Percentiles rank a stretch among this genome's conserved stretches.
Conservation (phyloP, 2,329 filamentous ascomycete species). For the Falciphora oryzae region DNA sequence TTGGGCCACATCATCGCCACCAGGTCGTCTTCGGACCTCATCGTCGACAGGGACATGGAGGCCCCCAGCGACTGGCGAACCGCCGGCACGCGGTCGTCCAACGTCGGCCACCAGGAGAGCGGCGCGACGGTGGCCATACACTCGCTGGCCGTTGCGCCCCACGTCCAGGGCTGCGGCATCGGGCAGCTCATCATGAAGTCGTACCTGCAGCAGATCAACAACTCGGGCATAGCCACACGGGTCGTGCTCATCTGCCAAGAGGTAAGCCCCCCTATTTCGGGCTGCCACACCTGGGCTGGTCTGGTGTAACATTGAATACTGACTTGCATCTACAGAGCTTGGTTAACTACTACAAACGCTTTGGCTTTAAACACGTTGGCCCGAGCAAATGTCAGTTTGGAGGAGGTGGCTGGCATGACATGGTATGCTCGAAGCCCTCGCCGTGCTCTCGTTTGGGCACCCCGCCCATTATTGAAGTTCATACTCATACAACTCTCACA, state of each 20-base stretch:
- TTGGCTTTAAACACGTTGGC: constrained; percentile 66
- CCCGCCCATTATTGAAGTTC: background rate
- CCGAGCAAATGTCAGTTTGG: constrained; percentile 65
- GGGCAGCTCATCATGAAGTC: constrained; percentile 68
- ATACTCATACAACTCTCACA: background rate
- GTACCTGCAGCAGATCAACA: constrained; percentile 71
- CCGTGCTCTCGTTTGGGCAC: no score
- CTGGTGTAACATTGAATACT: background rate
- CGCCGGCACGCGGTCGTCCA: constrained; percentile 32
- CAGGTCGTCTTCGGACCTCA: constrained; percentile 53
- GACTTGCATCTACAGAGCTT: constrained; percentile 45
- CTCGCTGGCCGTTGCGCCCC: constrained; percentile 72
- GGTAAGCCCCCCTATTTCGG: constrained; percentile 25
- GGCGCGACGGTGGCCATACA: constrained; percentile 76
- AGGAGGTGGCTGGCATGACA: constrained; percentile 75
- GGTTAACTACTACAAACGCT: constrained; percentile 68
- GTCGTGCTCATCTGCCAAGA: constrained; percentile 74
- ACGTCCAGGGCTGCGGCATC: constrained; percentile 67
- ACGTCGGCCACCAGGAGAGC: constrained; percentile 63
- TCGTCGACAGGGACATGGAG: constrained; percentile 74
- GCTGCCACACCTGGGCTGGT: background rate
- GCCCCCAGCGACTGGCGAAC: constrained; percentile 62
- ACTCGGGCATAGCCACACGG: constrained; percentile 62
- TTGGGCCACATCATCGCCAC: constrained; percentile 76
- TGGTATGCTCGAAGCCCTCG: constrained; percentile 48